Percentiles rank a stretch among this genome's conserved stretches.
phyloP scores from a whole-genome alignment of 2,329 filamentous ascomycete genomes.

The Botryotinia globosa region DNA sequence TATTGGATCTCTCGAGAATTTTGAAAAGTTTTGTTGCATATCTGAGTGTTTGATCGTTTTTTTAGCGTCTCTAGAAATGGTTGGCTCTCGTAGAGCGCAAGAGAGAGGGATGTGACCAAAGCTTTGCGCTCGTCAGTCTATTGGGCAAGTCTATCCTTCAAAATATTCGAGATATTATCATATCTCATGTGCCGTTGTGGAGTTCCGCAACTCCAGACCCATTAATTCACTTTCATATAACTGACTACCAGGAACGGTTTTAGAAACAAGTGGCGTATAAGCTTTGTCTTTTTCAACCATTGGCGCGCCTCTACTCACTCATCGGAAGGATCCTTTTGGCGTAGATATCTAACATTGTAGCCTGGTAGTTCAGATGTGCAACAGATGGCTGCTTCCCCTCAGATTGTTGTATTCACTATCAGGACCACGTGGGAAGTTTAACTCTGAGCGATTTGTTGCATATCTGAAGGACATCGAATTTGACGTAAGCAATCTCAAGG shows the following conservation, averaged over 20 bases:
- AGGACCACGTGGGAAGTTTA: background rate
- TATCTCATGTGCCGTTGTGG: background rate
- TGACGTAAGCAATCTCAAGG: background rate
- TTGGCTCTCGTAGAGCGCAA: background rate
- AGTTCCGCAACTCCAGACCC: background rate
- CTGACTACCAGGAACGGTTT: no score
- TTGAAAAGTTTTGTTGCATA: background rate
- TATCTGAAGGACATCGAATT: conserved; percentile 7
- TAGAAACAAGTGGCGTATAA: no score
- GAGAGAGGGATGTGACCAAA: background rate
- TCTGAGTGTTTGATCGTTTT: background rate
- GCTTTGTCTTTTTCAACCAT: background rate
- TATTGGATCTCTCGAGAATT: no score
- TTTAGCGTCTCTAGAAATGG: background rate
- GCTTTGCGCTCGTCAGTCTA: conserved; percentile 1
- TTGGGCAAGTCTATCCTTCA: background rate
- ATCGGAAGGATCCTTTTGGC: background rate
- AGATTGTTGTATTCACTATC: background rate
- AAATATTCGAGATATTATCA: background rate
- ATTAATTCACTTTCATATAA: background rate
- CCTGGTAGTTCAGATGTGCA: background rate
- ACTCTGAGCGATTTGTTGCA: background rate
- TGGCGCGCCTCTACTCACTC: background rate
- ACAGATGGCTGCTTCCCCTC: background rate
- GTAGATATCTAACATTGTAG: background rate